Base-by-base conservation (phyloP, 1,139 yeast species). In the Saccharomyces hybrid region DNA sequence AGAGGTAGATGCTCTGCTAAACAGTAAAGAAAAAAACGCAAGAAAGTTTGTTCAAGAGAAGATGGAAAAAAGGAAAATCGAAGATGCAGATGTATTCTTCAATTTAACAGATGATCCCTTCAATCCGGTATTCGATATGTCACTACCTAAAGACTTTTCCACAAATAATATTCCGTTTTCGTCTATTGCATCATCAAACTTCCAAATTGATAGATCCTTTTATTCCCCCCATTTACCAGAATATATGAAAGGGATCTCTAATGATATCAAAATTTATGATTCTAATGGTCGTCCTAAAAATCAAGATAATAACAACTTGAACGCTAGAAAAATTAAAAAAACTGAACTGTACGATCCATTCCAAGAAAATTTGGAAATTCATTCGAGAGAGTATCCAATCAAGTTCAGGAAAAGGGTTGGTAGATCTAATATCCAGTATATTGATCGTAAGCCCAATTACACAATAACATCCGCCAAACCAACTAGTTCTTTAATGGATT, bases 41-140 rank as follows among this genome's bases (percentile, higher is more conserved):
- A 83, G 83, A 60, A 80, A 84, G 54, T 95, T 89, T 11, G 96
- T 93, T 51, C 80, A 84, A 61, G 96, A 88, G 62, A 88, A 88
- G 69, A 77, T 93, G 69, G 82, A 83, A 52, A 83, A 84, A 59
- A 78, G 98, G 55, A 81, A 80, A 56, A 82, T 81, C 53, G 82
- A 79, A 54, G 98, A 93, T 70, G 79, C 79, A 2, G 75, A 77
- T 54, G 83, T 82, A 2, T 91, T 84, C 80, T 79, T 87, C 61
- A 93, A 93, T 66, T 78, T 88, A 54, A 88, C 98, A 1, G 97
- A 91, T 72, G 91, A 88, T 72, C 87, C 95, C n/a, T 82, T 82
- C 65, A 88, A 85, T 64, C 97, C 97, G 14, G 84, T 79, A 57
- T 86, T 89, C 67, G 84, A 86, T 61, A 79, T 89, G 56, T 78